These are phyloP conservation scores for Apophysomyces elegans DNA, from an alignment of 371 early-diverging fungal species.

Conservation along the genomic window DNA sequence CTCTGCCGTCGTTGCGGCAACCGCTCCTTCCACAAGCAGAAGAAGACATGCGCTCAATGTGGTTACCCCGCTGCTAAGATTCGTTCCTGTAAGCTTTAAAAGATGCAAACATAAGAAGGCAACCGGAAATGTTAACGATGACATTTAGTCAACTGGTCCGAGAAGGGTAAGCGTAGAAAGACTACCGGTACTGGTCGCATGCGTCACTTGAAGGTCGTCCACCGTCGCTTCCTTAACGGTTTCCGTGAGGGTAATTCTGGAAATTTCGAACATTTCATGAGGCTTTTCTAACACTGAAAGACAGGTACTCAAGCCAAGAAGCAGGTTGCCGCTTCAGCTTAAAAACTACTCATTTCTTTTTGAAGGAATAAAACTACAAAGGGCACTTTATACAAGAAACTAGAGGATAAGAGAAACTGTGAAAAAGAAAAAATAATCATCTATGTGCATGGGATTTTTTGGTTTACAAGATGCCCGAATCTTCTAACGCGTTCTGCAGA, in stretches of 20 bases:
- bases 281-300: not conserved
- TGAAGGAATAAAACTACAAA: slow-evolving; percentile 4
- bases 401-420: not conserved
- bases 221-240: slow-evolving; percentile 95
- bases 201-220: slow-evolving; percentile 91
- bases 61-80: slow-evolving; percentile 98
- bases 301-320: slow-evolving; percentile 60
- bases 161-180: slow-evolving; percentile 96
- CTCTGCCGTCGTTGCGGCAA: slow-evolving; percentile 98
- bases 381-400: slow-evolving; percentile 9
- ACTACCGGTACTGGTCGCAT: slow-evolving; percentile 98
- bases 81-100: slow-evolving; percentile 80
- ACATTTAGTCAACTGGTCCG: slow-evolving; percentile 83
- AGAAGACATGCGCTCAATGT: slow-evolving; percentile 98
- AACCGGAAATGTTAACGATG: not conserved
- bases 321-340: slow-evolving; percentile 52
- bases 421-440: not conserved
- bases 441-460: not conserved
- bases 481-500: slow-evolving; percentile 70
- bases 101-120: not conserved
- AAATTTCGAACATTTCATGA: not conserved
- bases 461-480: slow-evolving; percentile 68
- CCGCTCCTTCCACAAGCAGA: slow-evolving; percentile 99
- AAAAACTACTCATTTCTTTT: slow-evolving; percentile 21
- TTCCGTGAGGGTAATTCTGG: slow-evolving; percentile 79